Conservation (phyloP, 1,139 yeast species). For the Debaryomyces udenii region DNA sequence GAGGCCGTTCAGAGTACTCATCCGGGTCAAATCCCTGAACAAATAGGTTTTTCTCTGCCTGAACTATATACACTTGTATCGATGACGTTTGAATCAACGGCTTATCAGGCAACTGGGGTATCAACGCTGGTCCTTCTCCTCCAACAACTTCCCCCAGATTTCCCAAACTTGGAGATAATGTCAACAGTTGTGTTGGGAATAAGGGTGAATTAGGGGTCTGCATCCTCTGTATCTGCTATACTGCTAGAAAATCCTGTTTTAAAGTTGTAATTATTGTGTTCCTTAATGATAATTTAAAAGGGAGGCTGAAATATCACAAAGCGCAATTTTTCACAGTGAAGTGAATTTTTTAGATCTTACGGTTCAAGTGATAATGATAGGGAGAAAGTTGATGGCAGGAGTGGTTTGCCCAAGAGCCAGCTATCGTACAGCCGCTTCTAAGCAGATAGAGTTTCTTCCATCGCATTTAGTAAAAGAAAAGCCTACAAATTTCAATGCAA, state of each 20-base stretch:
- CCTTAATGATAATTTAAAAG: no score
- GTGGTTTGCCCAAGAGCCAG: slow-evolving; percentile 8
- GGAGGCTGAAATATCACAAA: not conserved
- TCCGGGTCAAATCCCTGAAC: slow-evolving; percentile 77
- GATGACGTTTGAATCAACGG: slow-evolving; percentile 53
- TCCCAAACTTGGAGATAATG: slow-evolving; percentile 15
- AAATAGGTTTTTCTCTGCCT: slow-evolving; percentile 80
- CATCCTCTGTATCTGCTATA: slow-evolving; percentile 8
- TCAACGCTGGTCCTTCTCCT: slow-evolving; percentile 15
- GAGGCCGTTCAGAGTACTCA: slow-evolving; percentile 72
- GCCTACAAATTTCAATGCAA: slow-evolving; percentile 17
- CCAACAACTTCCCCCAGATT: slow-evolving; percentile 7
- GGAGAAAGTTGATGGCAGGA: no score
- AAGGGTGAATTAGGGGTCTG: slow-evolving; percentile 31
- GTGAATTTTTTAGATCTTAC: no score
- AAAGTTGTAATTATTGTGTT: no score
- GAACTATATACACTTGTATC: slow-evolving; percentile 54
- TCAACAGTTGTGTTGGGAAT: slow-evolving; percentile 36
- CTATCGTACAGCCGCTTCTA: slow-evolving; percentile 9
- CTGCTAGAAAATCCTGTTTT: not conserved
- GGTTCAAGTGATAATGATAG: no score
- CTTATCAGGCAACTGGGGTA: slow-evolving; percentile 52
- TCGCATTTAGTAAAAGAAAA: slow-evolving; percentile 7
- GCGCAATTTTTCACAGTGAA: not conserved
- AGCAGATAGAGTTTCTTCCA: slow-evolving; percentile 7